Evolutionary conservation across 2,329 filamentous ascomycete species (phyloP), one percentile per base, ranked within the genome.

Genomic region (Capronia americana): DNA sequence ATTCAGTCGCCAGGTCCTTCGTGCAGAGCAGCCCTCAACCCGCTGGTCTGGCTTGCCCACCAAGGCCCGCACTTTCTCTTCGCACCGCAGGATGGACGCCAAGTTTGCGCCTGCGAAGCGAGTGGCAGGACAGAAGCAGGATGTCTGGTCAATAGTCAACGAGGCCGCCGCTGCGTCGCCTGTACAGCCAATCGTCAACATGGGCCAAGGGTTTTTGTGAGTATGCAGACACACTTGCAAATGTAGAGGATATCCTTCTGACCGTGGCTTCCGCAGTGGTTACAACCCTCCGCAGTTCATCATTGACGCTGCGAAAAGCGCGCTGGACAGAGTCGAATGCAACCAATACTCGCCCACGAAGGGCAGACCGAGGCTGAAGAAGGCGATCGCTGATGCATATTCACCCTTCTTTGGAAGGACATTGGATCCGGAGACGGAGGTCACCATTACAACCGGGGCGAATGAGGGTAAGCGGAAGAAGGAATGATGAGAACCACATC

Each of bases 321-420:
- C 94, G 46, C 86, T 99, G 59, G 90, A 97, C 75, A 86, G 88
- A 59, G 94, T 99, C 24, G 95, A 98, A 72, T 97, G 94, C 85
- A 99, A 99, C 79, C 95, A 99, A 83, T 99, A 99, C 84, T 94
- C 93, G 24, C 95, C 93, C 2, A 97, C 95, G 23, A 87, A 72
- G 82, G 95, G 95, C 67, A 89, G 94, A 6, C 94, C 95, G 50
- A 87, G 94, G 63, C 85, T 99, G 75, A 94, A 90, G 85, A 92
- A 98, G 83, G 95, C 95, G 59, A 89, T 99, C 74, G 92, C 95
- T 2, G 88, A 96, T 74, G 91, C 95, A 24, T 99, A 99, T 81
- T 91, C 92, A 14, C 92, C 93, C 0, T 90, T 90, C 78, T 98
- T 96, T 83, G 92, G 92, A 41, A 87, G 91, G 61, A 83, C 86